A percentile compares a stretch with the other conserved stretches of the same genome.
Conservation (phyloP, 345 rosid genomes). For the Sisymbrium altissimum region DNA sequence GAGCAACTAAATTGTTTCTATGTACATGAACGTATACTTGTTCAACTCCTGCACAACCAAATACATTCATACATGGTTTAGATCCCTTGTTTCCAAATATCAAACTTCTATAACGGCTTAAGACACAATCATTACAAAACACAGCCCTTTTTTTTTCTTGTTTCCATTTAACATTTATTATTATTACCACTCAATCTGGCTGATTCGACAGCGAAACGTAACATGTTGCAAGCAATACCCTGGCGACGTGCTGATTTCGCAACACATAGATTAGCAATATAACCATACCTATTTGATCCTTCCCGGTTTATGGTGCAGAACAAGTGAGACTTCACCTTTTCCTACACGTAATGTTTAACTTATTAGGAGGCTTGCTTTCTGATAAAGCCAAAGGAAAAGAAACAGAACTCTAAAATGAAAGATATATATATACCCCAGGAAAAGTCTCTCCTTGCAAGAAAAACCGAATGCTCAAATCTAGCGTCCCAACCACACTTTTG, state of each 20-base stretch:
- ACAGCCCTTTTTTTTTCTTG: neutral
- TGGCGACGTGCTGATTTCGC: slow-evolving; percentile 80
- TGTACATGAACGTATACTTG: slow-evolving; percentile 70
- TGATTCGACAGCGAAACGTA: slow-evolving; percentile 55
- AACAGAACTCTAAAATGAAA: slow-evolving; percentile 2
- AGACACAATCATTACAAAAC: neutral
- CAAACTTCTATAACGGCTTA: neutral
- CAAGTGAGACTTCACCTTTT: slow-evolving; percentile 49
- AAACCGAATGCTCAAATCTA: slow-evolving; percentile 62
- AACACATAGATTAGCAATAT: slow-evolving; percentile 76
- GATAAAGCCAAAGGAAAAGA: neutral
- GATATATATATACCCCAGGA: slow-evolving; percentile 60
- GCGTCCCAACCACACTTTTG: slow-evolving; percentile 90
- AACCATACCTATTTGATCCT: slow-evolving; percentile 56
- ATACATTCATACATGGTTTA: neutral
- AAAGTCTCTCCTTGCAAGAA: slow-evolving; percentile 74
- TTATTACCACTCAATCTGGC: slow-evolving; percentile 61
- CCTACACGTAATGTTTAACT: slow-evolving; percentile 43
- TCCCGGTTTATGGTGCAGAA: slow-evolving; percentile 44
- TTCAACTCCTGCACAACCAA: slow-evolving; percentile 52
- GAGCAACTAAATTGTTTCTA: slow-evolving; percentile 61
- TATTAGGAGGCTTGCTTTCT: neutral
- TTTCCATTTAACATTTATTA: slow-evolving; percentile 7
- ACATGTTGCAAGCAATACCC: slow-evolving; percentile 79
- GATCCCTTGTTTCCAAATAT: neutral